Conservation (phyloP, 495 filamentous ascomycete genomes). For the Neurospora sublineolata region DNA sequence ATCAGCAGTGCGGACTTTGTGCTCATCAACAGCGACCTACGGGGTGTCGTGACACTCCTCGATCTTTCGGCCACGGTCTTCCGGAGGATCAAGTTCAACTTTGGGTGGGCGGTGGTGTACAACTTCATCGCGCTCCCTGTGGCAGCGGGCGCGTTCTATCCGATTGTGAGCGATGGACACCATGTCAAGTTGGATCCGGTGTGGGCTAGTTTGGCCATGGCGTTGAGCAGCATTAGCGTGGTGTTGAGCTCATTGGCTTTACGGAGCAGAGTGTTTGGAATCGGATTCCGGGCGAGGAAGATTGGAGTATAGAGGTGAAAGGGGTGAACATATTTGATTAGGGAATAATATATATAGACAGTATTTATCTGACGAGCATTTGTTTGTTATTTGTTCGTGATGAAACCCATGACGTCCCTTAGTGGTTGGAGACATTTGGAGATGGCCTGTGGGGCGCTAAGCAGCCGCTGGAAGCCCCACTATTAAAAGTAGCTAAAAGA, state of each 20-base stretch:
- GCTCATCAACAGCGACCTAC: slow-evolving; percentile 62
- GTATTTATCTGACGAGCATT: neutral
- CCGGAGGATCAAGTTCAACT: slow-evolving; percentile 71
- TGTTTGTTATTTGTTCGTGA: neutral
- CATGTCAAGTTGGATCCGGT: slow-evolving; percentile 61
- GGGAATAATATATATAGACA: neutral
- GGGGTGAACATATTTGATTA: neutral
- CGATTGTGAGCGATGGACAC: slow-evolving; percentile 40
- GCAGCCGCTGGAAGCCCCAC: neutral
- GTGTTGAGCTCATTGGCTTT: slow-evolving; percentile 61
- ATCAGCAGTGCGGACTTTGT: slow-evolving; percentile 76
- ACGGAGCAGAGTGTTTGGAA: slow-evolving; percentile 33
- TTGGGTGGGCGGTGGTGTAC: slow-evolving; percentile 80
- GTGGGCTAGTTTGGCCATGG: slow-evolving; percentile 83
- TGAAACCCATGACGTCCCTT: neutral
- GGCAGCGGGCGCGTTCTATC: slow-evolving; percentile 72
- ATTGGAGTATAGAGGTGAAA: slow-evolving; percentile 1
- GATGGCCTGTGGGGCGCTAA: neutral
- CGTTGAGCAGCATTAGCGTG: slow-evolving; percentile 71
- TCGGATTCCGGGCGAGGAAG: slow-evolving; percentile 36
- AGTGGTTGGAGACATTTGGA: neutral
- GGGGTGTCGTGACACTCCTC: slow-evolving; percentile 59
- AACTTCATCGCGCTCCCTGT: slow-evolving; percentile 71
- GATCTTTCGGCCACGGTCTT: slow-evolving; percentile 64
- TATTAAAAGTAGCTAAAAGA: neutral